These are phyloP conservation scores for Limonium bicolor DNA, from an alignment of 148 eudicot genomes.

Conservation along the genomic window DNA sequence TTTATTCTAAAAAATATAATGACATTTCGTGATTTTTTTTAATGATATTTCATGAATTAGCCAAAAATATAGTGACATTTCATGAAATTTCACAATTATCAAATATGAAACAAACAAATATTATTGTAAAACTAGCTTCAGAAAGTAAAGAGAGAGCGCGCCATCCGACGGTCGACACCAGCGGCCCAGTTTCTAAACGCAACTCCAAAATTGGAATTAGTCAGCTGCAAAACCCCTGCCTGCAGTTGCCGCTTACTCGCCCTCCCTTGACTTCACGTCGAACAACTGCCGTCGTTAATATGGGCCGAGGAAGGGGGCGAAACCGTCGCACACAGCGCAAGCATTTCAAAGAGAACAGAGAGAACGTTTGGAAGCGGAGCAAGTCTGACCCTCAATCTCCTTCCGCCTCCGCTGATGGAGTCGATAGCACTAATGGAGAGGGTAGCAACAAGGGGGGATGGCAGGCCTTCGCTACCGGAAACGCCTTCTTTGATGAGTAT, in stretches of 20 bases:
- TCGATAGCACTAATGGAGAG: constrained; percentile 4
- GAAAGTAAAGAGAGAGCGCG: no score
- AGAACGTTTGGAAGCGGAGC: constrained; percentile 62
- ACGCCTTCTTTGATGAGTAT: constrained; percentile 60
- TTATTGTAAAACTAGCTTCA: no score
- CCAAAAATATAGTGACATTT: no score
- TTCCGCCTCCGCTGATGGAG: constrained; percentile 2
- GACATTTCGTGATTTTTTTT: no score
- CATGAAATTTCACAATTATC: no score
- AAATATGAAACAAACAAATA: no score
- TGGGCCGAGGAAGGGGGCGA: constrained; percentile 85
- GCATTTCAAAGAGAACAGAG: constrained; percentile 68
- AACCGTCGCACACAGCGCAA: constrained; percentile 77
- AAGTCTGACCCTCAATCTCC: constrained; percentile 20
- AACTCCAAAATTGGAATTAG: no score
- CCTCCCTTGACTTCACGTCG: not conserved
- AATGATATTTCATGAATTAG: no score
- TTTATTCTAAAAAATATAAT: no score
- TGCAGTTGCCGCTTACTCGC: not conserved
- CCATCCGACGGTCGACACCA: no score
- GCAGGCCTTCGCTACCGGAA: constrained; percentile 65
- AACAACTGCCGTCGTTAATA: constrained; percentile 12
- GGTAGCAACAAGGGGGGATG: constrained; percentile 17
- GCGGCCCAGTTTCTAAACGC: no score
- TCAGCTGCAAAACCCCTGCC: no score